Base-by-base conservation (phyloP, 2,329 filamentous ascomycete genomes). In the Claviceps pusilla region DNA sequence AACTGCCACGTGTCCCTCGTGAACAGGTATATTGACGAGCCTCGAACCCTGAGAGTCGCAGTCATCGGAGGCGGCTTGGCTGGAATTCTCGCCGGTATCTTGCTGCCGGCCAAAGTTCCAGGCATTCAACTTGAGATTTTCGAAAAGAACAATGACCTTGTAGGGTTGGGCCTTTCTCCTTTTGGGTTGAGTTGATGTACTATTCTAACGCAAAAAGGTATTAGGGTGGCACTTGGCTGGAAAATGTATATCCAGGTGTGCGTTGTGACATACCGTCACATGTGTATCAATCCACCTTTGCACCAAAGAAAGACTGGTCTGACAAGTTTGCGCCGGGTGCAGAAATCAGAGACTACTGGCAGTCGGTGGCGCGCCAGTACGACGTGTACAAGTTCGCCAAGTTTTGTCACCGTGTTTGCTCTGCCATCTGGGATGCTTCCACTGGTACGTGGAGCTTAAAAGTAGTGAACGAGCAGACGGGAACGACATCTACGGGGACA, bases 281-380 rank as follows among this genome's bases (percentile, higher is more conserved):
- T 63, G 81, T 83, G 24, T 88, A 88, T 60, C 83, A 87, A 62
- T 78, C 77, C 7, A 81, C 79, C 0, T 87, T 86, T 63, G 72
- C 74, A 7, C 82, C 83, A 0, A 87, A 87, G 54, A 77, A 75
- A 0, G 73, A 85, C 58, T 89, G 85, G 85, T 76, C 75, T 0
- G 80, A 86, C 59, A 74, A 82, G 56, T 88, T 86, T 61, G 78
- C 84, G 0, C 77, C 79, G 42, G 84, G 84, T 0, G 64, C 69
- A 4, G 85, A 89, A 64, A 88, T 89, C 56, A 69, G 74, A 7
- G 73, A 78, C 16, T 89, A 89, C 62, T 82, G 82, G 80, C 75
- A 84, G 59, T 65, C 66, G 0, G 65, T 85, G 3, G 82, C 83
- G 0, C 69, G 70, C 7, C 84, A 87, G 59, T 76, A 86, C 63